phyloP scores from a whole-genome alignment of 768 basidiomycete species.

The Russula sp. region DNA sequence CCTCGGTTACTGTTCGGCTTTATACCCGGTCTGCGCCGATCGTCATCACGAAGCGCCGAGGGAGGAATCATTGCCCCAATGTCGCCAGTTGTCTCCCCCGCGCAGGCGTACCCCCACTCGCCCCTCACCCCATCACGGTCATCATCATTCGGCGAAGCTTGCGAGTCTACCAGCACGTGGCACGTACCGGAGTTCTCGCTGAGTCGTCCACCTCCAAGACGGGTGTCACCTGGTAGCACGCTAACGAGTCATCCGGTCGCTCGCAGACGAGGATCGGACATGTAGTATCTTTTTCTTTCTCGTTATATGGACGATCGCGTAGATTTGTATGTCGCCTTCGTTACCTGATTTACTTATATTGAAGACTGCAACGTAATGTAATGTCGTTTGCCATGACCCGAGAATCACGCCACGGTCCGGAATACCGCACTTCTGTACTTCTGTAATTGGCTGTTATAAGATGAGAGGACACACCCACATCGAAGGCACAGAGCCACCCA shows the following conservation, averaged over 20 bases:
- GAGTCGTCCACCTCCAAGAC: constrained; percentile 30
- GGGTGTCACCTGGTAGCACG: constrained; percentile 7
- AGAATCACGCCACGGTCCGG: background rate
- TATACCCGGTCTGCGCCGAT: constrained; percentile 43
- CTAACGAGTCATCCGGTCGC: background rate
- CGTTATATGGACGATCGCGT: background rate
- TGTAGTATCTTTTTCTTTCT: background rate
- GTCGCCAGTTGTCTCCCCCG: constrained; percentile 42
- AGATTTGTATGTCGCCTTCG: background rate
- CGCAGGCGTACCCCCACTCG: constrained; percentile 27
- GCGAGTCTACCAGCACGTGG: constrained; percentile 20
- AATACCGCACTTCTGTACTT: background rate
- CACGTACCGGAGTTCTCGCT: constrained; percentile 31
- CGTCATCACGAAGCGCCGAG: constrained; percentile 50
- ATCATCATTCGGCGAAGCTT: constrained; percentile 25
- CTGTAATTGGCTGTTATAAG: too few relatives aligned
- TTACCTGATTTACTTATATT: background rate
- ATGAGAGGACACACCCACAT: too few relatives aligned
- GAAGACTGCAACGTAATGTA: background rate
- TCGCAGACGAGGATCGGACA: constrained; percentile 21
- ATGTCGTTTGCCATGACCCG: too few relatives aligned
- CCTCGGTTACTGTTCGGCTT: constrained; percentile 61
- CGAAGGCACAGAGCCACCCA: too few relatives aligned
- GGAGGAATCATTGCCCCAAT: constrained; percentile 74
- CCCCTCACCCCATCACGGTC: constrained; percentile 27